Percentiles rank a stretch among this genome's conserved stretches.
phyloP scores from a whole-genome alignment of 1,139 yeast species.

The Nakaseomyces glabratus region DNA sequence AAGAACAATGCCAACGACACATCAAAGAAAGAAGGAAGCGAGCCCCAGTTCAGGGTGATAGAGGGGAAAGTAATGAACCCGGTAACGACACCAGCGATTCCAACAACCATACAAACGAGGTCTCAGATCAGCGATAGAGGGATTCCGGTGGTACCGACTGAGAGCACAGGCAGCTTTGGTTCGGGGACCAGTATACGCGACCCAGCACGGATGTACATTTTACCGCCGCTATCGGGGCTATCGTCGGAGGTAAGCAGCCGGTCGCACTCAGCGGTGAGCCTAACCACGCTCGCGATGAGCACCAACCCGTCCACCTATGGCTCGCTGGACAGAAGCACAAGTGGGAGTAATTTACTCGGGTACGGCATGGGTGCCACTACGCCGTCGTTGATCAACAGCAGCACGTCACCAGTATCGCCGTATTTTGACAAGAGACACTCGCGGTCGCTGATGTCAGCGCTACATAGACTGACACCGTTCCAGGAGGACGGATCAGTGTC shows the following conservation, averaged over 20 bases:
- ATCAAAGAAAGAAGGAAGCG: no score
- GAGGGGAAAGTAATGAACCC: slow-evolving; percentile 5
- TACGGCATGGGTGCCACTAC: no score
- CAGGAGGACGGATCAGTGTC: no score
- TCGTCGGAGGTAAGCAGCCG: slow-evolving; percentile 9
- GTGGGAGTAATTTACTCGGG: no score
- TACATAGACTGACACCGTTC: slow-evolving; percentile 1
- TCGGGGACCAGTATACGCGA: no score
- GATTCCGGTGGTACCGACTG: no score
- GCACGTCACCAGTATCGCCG: slow-evolving; percentile 1
- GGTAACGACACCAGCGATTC: background rate
- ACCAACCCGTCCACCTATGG: no score
- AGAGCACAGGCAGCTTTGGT: no score
- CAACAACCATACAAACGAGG: no score
- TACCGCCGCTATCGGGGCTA: slow-evolving; percentile 14
- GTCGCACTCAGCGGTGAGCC: background rate
- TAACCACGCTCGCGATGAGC: slow-evolving; percentile 1
- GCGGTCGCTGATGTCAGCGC: background rate
- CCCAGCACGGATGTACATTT: no score
- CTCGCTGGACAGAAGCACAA: no score
- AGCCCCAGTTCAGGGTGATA: background rate
- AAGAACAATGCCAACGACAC: background rate
- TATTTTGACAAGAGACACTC: slow-evolving; percentile 1
- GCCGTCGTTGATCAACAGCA: background rate
- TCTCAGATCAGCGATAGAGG: no score